Conservation (phyloP, 768 basidiomycete species). For the Kwoniella sp. region DNA sequence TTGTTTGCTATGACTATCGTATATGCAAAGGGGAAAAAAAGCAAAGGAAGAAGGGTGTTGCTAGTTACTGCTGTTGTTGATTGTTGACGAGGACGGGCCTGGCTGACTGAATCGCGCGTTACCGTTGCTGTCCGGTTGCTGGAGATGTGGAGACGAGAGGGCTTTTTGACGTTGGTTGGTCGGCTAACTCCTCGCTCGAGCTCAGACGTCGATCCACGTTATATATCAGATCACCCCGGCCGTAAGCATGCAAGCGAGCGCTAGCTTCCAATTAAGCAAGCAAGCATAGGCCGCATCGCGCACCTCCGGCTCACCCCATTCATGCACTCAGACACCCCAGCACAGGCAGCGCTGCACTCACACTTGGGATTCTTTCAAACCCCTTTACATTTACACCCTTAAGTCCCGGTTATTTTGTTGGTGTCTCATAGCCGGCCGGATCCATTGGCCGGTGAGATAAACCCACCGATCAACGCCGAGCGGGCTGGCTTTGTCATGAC, state of each 20-base stretch:
- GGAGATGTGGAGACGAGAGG: no score
- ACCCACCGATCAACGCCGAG: slow-evolving; percentile 1
- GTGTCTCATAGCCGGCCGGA: slow-evolving; percentile 1
- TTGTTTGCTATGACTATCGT: no score
- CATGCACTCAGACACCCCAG: not conserved
- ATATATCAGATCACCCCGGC: not conserved
- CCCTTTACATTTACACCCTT: not conserved
- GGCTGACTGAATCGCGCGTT: not conserved
- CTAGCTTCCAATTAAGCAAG: no score
- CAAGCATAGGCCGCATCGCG: not conserved
- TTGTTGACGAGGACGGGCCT: not conserved
- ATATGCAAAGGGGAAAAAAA: not conserved
- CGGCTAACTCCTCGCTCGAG: not conserved
- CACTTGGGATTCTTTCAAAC: no score
- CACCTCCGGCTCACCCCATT: not conserved
- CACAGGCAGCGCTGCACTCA: no score
- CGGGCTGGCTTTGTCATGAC: no score
- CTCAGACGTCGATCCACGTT: not conserved
- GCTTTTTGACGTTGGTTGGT: not conserved
- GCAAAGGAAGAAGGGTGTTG: no score
- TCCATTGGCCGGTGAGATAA: no score
- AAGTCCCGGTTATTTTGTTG: not conserved
- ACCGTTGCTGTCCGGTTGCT: not conserved
- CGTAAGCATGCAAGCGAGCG: no score
- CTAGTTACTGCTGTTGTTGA: no score